Percentiles rank a stretch among this genome's conserved stretches.
These are phyloP conservation scores for Gracilaria caudata DNA, from an alignment of 23 red algal species.

Conservation along the genomic window DNA sequence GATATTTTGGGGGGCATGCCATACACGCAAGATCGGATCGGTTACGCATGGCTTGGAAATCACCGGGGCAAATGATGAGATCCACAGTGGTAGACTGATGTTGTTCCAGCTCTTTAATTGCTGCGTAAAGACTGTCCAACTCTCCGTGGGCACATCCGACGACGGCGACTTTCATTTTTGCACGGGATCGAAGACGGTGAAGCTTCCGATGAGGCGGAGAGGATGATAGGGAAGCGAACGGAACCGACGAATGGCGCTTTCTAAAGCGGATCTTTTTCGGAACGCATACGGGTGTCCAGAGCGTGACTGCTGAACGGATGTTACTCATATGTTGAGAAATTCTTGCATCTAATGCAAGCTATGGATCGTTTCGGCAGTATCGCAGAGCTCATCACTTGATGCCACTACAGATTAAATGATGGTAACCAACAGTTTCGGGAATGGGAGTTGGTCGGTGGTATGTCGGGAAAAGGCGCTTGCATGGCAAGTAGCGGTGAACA, in stretches of 20 bases:
- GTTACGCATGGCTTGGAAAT: slow-evolving; percentile 95
- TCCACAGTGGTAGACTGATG: slow-evolving; percentile 21
- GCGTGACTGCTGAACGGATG: neutral
- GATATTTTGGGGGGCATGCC: slow-evolving; percentile 74
- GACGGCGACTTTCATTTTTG: slow-evolving; percentile 71
- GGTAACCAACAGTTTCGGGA: neutral
- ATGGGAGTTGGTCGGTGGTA: neutral
- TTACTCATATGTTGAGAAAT: slow-evolving; percentile 8
- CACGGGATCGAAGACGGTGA: neutral
- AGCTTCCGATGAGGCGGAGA: neutral
- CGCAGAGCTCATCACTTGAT: neutral
- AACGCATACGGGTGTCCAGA: slow-evolving; percentile 9
- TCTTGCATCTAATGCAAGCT: neutral
- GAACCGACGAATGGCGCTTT: neutral
- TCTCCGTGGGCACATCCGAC: slow-evolving; percentile 92
- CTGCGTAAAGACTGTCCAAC: slow-evolving; percentile 81
- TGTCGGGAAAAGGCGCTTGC: neutral
- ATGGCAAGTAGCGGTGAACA: neutral
- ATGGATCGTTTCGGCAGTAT: neutral
- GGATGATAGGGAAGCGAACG: neutral
- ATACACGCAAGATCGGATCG: slow-evolving; percentile 77
- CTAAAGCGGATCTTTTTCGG: neutral
- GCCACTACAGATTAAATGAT: neutral
- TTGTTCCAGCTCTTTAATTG: slow-evolving; percentile 54
- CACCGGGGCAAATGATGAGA: slow-evolving; percentile 88